These are phyloP conservation scores for Euphorbia celastroides DNA, from an alignment of 441 rosid genomes.

Conservation along the genomic window DNA sequence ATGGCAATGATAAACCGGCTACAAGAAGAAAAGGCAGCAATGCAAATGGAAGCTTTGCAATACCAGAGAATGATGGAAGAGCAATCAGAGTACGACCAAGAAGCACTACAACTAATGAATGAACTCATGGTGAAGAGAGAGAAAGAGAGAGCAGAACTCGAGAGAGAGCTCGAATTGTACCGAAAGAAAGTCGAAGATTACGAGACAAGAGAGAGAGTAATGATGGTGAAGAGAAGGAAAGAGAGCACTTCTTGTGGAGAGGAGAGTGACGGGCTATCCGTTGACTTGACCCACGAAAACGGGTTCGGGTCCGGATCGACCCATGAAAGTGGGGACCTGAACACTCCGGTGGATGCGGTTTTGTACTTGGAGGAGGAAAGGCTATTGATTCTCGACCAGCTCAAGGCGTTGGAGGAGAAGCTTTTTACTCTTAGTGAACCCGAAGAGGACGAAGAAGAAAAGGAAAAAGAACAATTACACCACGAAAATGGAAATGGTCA, in stretches of 20 bases:
- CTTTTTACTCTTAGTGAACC: constrained; percentile 37
- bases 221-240: constrained; percentile 40
- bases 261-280: constrained; percentile 49
- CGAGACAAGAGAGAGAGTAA: constrained; percentile 51
- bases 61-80: constrained; percentile 99
- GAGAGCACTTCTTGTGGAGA: constrained; percentile 46
- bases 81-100: constrained; percentile 83
- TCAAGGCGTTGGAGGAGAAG: constrained; percentile 77
- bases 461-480: constrained; percentile 25
- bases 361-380: constrained; percentile 69
- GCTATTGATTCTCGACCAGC: constrained; percentile 68
- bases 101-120: constrained; percentile 79
- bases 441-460: constrained; percentile 41
- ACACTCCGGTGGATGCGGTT: constrained; percentile 68
- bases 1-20: constrained; percentile 98
- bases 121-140: constrained; percentile 74
- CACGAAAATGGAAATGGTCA: constrained; percentile 48
- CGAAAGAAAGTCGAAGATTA: constrained; percentile 53
- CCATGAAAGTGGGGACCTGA: constrained; percentile 28
- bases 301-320: constrained; percentile 27
- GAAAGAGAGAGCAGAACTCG: constrained; percentile 62
- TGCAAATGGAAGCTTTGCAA: constrained; percentile 99
- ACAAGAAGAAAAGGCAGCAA: constrained; percentile 92
- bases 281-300: constrained; percentile 40
- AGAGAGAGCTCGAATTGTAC: constrained; percentile 57